These are phyloP conservation scores for Fusarium duplospermum DNA, from an alignment of 2,329 filamentous ascomycete genomes.

Conservation along the genomic window DNA sequence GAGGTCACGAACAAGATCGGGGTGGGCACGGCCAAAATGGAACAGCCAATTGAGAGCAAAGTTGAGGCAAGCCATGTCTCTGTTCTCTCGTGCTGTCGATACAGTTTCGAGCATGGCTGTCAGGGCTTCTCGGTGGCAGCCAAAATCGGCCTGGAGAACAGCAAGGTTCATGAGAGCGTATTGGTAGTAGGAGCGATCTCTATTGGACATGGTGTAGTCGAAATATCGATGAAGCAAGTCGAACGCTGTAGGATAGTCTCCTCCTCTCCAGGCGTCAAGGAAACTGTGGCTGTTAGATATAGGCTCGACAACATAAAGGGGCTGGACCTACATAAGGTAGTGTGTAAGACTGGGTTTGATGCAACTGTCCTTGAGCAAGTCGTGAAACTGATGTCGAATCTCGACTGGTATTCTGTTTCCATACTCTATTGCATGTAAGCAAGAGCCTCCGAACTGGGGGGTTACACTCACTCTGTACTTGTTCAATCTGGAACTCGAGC, in stretches of 20 bases:
- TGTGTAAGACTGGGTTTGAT: constrained; percentile 79
- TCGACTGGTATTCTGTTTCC: constrained; percentile 82
- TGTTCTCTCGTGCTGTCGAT: constrained; percentile 91
- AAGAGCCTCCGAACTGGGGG: background rate
- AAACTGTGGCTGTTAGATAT: constrained; percentile 66
- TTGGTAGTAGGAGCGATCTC: constrained; percentile 89
- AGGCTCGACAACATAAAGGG: background rate
- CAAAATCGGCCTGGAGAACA: constrained; percentile 94
- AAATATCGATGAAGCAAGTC: constrained; percentile 95
- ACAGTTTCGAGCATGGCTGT: constrained; percentile 95
- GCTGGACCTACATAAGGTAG: constrained; percentile 70
- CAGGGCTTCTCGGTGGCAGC: constrained; percentile 89
- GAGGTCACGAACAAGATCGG: constrained; percentile 76
- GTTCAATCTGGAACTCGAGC: constrained; percentile 87
- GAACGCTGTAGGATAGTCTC: constrained; percentile 90
- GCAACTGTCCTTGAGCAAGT: constrained; percentile 74
- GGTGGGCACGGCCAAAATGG: constrained; percentile 89
- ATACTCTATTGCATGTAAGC: constrained; percentile 62
- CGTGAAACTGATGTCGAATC: constrained; percentile 77
- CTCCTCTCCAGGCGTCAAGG: constrained; percentile 90
- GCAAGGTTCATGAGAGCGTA: constrained; percentile 94
- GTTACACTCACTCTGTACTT: constrained; percentile 78
- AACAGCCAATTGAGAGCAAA: constrained; percentile 97
- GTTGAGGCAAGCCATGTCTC: constrained; percentile 92
- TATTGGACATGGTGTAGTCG: constrained; percentile 91